Evolutionary conservation across 495 filamentous ascomycete genomes (phyloP), one percentile per base, ranked within the genome.

Genomic region (Daldinia concentrica): DNA sequence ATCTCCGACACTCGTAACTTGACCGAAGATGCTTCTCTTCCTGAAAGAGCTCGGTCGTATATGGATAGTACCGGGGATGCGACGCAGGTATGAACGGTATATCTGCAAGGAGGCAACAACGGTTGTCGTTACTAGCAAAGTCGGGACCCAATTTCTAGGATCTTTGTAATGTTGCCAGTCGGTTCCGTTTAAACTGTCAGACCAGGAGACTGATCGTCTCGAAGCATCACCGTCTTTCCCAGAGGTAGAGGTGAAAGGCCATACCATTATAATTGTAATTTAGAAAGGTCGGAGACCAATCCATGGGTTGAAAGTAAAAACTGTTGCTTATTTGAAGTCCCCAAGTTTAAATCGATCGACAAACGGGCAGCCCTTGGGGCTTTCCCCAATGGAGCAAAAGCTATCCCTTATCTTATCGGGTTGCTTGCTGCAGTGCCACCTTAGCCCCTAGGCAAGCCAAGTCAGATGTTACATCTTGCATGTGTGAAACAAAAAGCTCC

Each of bases 1-100:
- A 83, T 99, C 95, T 55, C 96, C 96, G 26, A 99, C 95, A 68
- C 91, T 94, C 29, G 95, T 97, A 3, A 98, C 95, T 61, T 83
- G 85, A 7, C 95, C 95, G 71, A 95, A 90, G 56, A 98, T 71
- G 58, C 87, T 92, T 65, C 93, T 85, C 58, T 81, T 86, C 19
- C 92, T 89, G 74, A 93, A 92, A 74, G 86, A 86, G 8, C 77
- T 81, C 2, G 91, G 88, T 61, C 86, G 85, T 74, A 99, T 94
- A 70, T 91, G 83, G 6, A 83, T 79, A 22, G 91, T 88, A 58
- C 86, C 89, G 58, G 92, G 93, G 61, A 98, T 89, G 34, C 95
- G 92, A 43, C 92, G 91, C 8, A 98, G 83, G 77, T 92, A 96
- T 19, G 85, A 84, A 17, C 89, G 87, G 77, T 92, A 93, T 62